phyloP scores from a whole-genome alignment of 257 asterid species.

The Sherardia arvensis region DNA sequence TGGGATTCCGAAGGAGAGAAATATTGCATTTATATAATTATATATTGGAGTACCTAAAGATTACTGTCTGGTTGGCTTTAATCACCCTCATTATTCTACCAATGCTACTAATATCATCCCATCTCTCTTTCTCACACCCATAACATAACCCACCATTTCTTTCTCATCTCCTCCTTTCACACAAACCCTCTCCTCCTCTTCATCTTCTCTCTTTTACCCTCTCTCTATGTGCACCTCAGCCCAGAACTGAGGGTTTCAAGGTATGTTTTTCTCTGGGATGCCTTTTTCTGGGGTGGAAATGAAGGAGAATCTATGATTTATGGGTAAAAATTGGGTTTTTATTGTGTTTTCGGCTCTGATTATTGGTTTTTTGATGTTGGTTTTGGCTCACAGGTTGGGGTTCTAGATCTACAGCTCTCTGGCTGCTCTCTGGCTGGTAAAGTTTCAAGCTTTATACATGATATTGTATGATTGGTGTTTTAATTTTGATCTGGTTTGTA shows the following conservation, averaged over 20 bases:
- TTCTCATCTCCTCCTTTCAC: conserved; percentile 16
- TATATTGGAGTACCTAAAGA: conserved; percentile 7
- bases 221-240: conserved; percentile 8
- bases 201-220: conserved; percentile 14
- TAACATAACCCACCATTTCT: conserved; percentile 32
- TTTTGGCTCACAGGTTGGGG: conserved; percentile 48
- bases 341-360: conserved; percentile 9
- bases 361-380: conserved; percentile 14
- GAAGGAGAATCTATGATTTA: conserved; percentile 3
- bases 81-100: conserved; percentile 19
- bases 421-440: conserved; percentile 48
- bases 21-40: background rate
- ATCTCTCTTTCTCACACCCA: conserved; percentile 21
- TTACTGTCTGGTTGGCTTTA: conserved; percentile 20
- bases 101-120: conserved; percentile 11
- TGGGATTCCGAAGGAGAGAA: background rate
- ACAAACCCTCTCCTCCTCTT: conserved; percentile 4
- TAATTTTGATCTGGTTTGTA: conserved; percentile 1
- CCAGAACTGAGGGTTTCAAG: conserved; percentile 36
- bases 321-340: conserved; percentile 3
- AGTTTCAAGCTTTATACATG: conserved; percentile 9
- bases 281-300: conserved; percentile 3
- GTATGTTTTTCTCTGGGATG: conserved; percentile 16
- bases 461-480: background rate
- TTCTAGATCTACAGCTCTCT: conserved; percentile 48